Conservation (phyloP, 441 rosid species). For the Dalechampia spathulata region DNA sequence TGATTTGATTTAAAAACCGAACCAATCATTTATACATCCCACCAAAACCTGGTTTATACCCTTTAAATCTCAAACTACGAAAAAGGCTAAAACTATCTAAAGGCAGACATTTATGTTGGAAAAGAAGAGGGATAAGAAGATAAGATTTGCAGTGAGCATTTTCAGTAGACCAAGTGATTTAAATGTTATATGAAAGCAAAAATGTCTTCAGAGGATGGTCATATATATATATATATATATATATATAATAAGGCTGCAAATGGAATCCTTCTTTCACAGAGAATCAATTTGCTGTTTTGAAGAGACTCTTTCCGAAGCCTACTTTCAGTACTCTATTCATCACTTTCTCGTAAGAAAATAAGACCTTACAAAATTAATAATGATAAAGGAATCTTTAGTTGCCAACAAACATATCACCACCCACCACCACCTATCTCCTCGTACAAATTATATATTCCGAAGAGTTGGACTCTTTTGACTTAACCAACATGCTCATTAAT, state of each 20-base stretch:
- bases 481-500: slow-evolving; percentile 7
- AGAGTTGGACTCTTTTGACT: neutral
- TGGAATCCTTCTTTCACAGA: slow-evolving; percentile 26
- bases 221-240: no score
- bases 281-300: slow-evolving; percentile 32
- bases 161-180: no score
- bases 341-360: slow-evolving; percentile 24
- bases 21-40: no score
- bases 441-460: neutral
- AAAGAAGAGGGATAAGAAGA: no score
- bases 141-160: no score
- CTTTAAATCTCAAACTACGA: no score
- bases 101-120: no score
- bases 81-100: no score
- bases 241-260: slow-evolving; percentile 51
- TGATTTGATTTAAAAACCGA: no score
- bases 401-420: slow-evolving; percentile 9
- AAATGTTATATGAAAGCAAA: no score
- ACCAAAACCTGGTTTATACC: no score
- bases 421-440: slow-evolving; percentile 9
- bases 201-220: no score
- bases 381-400: slow-evolving; percentile 23
- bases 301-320: slow-evolving; percentile 25
- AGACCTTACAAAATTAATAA: neutral
- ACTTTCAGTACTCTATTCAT: slow-evolving; percentile 24